A percentile compares a stretch with the other conserved stretches of the same genome.
These are phyloP conservation scores for Byssothecium circinans DNA, from an alignment of 2,329 filamentous ascomycete genomes.

Conservation along the genomic window DNA sequence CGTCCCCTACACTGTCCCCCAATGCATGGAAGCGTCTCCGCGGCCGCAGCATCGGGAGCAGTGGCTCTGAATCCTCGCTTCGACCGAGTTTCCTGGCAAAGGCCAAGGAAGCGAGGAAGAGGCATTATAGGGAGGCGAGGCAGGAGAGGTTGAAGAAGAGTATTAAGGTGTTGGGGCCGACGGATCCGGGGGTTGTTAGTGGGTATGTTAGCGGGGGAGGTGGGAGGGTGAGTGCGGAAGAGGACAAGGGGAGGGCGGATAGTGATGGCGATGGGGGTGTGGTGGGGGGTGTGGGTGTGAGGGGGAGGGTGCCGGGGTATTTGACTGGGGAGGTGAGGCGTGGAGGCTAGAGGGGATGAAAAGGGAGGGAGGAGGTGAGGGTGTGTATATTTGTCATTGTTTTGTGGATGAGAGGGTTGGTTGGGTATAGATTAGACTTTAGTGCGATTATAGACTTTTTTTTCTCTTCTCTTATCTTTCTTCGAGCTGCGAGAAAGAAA, in stretches of 20 bases:
- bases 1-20: conserved; percentile 4
- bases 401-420: no score
- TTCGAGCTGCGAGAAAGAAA: no score
- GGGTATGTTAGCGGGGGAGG: conserved; percentile 9
- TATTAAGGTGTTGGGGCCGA: conserved; percentile 35
- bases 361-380: neutral
- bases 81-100: conserved; percentile 23
- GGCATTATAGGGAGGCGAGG: conserved; percentile 20
- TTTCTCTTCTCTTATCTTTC: no score
- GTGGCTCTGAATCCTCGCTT: neutral
- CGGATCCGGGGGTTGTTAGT: conserved; percentile 23
- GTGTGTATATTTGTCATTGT: no score
- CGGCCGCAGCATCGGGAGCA: neutral
- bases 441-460: no score
- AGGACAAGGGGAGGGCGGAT: neutral
- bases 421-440: no score
- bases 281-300: conserved; percentile 1
- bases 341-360: neutral
- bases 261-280: neutral
- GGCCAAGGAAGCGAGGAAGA: conserved; percentile 26
- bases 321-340: conserved; percentile 6
- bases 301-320: conserved; percentile 10
- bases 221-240: conserved; percentile 1
- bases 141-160: conserved; percentile 35
- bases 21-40: neutral